Evolutionary conservation across 495 filamentous ascomycete genomes (phyloP), one percentile per base, ranked within the genome.

Genomic region (Tuber aestivum): DNA sequence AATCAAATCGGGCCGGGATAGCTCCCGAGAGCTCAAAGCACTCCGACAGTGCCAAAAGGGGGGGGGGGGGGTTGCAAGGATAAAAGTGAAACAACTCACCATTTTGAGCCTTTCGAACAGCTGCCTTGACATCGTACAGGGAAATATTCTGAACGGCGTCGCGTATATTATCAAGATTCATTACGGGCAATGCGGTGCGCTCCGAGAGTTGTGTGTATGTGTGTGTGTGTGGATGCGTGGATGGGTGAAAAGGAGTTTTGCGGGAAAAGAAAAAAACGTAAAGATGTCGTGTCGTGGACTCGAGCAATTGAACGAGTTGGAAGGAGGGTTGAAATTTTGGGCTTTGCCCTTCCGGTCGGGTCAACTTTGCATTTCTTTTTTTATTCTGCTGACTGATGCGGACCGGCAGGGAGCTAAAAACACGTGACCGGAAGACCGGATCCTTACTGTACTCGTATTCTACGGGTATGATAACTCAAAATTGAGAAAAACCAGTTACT

Each of bases 81-180:
- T 44, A 45, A 40, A 72, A 72, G 61, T 23, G 70, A 74, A 70
- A 72, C 72, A 70, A 61, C 89, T 82, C 86, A 97, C 95, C 95
- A 96, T 99, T 99, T 81, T 99, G 95, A 44, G 97, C 93, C 84
- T 99, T 97, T 81, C 95, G 91, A 75, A 97, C 94, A 78, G 95
- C 94, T 45, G 95, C 95, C 85, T 99, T 99, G 84, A 98, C 84
- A 85, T 99, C 95, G 87, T 98, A 99, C 80, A 99, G 88, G 73
- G 92, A 94, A 86, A 99, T 87, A 85, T 96, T 97, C 88, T 91
- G 91, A 84, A 97, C 94, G 85, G 93, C 90, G 77, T 97, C 92
- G 83, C 91, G 94, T 73, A 99, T 84, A 84, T 97, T 79, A 23
- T 79, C 78, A 23, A 79, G 78, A 73, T 79, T 79, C 78, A 79